Base-by-base conservation (phyloP, 164 flowering plant genomes). In the Saururus chinensis region DNA sequence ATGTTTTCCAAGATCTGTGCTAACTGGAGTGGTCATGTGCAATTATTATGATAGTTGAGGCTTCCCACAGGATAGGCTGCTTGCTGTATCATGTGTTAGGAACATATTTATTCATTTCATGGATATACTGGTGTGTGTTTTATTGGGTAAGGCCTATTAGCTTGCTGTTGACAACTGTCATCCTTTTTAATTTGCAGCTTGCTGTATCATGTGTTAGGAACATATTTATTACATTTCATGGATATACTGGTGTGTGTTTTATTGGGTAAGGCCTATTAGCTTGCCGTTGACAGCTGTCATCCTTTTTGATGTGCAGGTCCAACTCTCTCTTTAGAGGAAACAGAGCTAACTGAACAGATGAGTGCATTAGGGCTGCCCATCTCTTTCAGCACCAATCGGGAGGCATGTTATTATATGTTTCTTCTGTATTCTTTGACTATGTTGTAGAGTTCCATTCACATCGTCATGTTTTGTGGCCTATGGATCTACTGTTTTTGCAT, bases 351-450 rank as follows among this genome's bases (percentile, higher is more conserved):
- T 24, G 51, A 58, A 61, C 79, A 84, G 73, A 80, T 93, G 92
- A 71, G 68, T 63, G 84, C 73, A 19, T 65, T 88, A 67, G 98
- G 97, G 40, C 96, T 93, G 60, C 98, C 98, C 19, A 59, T 79
- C 60, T 79, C 91, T 1, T 93, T 93, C 71, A 68, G 59, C 65
- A 70, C 96, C 12, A 90, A 73, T 75, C 90, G 82, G 73, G 80
- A 78, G 79, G 85, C 74, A 62, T 63, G 24, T 71, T 61, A 19
- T 12, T 16, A 52, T 66, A 14, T 23, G 19, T 26, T 51, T 21
- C 20, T 22, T 20, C 8, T 21, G 19, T 45, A 45, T 45, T 12
- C 2, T 12, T 9, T 17, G 37, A 30, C 37, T 30, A 30, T 45
- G 14, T 12, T 12, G 11, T 45, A 45, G 11, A 1, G 49, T 10